Evolutionary conservation across 495 filamentous ascomycete species (phyloP).

Genomic region (Penicillium antarcticum): DNA sequence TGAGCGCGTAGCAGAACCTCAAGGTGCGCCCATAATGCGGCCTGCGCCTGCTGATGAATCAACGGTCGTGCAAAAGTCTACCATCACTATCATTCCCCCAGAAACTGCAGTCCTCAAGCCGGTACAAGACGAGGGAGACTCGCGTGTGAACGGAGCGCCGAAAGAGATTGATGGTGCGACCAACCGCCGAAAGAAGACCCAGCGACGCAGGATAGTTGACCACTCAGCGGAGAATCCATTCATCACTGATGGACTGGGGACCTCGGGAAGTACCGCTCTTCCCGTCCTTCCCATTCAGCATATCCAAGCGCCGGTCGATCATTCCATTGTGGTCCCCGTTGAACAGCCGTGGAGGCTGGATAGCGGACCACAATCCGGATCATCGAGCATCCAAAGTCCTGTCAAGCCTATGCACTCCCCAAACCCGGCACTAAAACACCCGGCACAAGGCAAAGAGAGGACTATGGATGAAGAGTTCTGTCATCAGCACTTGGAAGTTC

Average conservation of each 20-base stretch:
- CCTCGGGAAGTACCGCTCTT: constrained; percentile 25
- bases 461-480: constrained; percentile 73
- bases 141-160: constrained; percentile 44
- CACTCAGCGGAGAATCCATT: constrained; percentile 63
- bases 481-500: constrained; percentile 76
- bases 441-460: constrained; percentile 48
- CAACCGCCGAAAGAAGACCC: constrained; percentile 46
- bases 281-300: constrained; percentile 31
- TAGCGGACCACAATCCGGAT: constrained; percentile 30
- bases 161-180: constrained; percentile 34
- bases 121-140: constrained; percentile 50
- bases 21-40: constrained; percentile 73
- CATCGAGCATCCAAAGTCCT: constrained; percentile 26
- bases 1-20: constrained; percentile 74
- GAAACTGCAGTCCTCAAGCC: constrained; percentile 23
- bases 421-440: constrained; percentile 15
- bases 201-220: constrained; percentile 78
- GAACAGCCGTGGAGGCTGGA: constrained; percentile 37
- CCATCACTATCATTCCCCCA: constrained; percentile 9
- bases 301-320: constrained; percentile 28
- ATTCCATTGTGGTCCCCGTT: constrained; percentile 25
- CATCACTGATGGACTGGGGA: constrained; percentile 30
- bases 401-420: constrained; percentile 14
- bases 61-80: constrained; percentile 59
- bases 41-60: constrained; percentile 54